Conservation (phyloP, 164 flowering plant genomes). For the Vitis cinerea region DNA sequence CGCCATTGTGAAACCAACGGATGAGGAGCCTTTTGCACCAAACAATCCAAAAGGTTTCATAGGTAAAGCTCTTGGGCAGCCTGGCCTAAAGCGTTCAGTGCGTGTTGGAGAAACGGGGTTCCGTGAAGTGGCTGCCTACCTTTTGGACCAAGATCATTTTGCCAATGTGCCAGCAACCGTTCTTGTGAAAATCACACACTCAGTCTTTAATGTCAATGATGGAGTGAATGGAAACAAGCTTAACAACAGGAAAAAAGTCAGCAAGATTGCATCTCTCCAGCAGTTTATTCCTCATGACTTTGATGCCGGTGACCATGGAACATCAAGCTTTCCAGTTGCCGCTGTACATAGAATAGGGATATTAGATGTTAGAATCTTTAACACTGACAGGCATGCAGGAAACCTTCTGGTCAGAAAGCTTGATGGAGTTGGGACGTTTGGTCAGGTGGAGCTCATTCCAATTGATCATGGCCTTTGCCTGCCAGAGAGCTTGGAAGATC, state of each 20-base stretch:
- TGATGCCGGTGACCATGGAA: slow-evolving; percentile 23
- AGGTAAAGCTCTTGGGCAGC: slow-evolving; percentile 22
- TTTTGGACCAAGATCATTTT: slow-evolving; percentile 16
- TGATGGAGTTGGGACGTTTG: slow-evolving; percentile 20
- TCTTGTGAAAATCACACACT: slow-evolving; percentile 21
- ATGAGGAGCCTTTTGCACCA: slow-evolving; percentile 27
- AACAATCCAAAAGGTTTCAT: slow-evolving; percentile 26
- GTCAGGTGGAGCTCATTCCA: slow-evolving; percentile 29
- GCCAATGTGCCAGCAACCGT: slow-evolving; percentile 22
- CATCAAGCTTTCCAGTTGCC: slow-evolving; percentile 22
- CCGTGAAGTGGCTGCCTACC: slow-evolving; percentile 25
- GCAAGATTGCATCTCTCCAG: slow-evolving; percentile 26
- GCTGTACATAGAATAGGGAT: slow-evolving; percentile 23
- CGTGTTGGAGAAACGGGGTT: slow-evolving; percentile 24
- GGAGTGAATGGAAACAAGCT: slow-evolving; percentile 12
- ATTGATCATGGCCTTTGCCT: slow-evolving; percentile 36
- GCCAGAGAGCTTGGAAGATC: slow-evolving; percentile 33
- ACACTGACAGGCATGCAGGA: slow-evolving; percentile 35
- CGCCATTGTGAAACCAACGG: slow-evolving; percentile 5
- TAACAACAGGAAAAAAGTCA: slow-evolving; percentile 7
- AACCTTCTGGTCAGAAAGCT: slow-evolving; percentile 30
- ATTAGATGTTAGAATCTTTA: slow-evolving; percentile 30
- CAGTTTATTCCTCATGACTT: slow-evolving; percentile 4
- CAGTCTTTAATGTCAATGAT: slow-evolving; percentile 19
- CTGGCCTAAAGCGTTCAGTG: slow-evolving; percentile 23